Percentiles rank a stretch among this genome's conserved stretches.
Conservation (phyloP, 2,329 filamentous ascomycete genomes). For the Curvularia lunata region DNA sequence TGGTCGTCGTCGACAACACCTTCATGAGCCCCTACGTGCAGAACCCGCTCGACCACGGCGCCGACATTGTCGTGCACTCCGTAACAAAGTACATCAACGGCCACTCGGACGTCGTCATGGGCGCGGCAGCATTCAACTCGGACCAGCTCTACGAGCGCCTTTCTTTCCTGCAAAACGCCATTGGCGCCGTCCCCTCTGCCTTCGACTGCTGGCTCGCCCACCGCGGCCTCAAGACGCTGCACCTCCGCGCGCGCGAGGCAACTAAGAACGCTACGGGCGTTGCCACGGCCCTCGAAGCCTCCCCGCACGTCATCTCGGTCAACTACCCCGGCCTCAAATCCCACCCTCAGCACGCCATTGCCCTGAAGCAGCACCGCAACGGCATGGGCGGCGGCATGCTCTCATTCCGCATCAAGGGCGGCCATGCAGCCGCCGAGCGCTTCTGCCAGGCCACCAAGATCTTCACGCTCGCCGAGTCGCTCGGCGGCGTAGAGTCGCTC, state of each 20-base stretch:
- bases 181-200: conserved; percentile 89
- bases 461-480: conserved; percentile 90
- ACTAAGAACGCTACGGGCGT: conserved; percentile 80
- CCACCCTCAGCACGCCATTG: conserved; percentile 85
- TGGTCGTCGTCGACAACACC: conserved; percentile 99
- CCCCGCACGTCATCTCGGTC: conserved; percentile 82
- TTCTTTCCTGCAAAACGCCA: conserved; percentile 94
- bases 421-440: conserved; percentile 80
- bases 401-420: conserved; percentile 90
- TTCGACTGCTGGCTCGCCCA: conserved; percentile 99
- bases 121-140: conserved; percentile 92
- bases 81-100: conserved; percentile 99
- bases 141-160: conserved; percentile 77
- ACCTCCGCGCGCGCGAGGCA: conserved; percentile 87
- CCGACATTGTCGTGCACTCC: conserved; percentile 94
- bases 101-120: conserved; percentile 96
- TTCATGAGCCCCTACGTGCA: conserved; percentile 97
- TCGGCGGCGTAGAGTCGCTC: conserved; percentile 91
- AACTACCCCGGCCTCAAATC: conserved; percentile 94
- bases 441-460: conserved; percentile 91
- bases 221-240: conserved; percentile 93
- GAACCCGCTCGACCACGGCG: conserved; percentile 92
- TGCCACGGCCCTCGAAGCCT: conserved; percentile 77
- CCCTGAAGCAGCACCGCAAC: conserved; percentile 87
- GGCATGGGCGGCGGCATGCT: conserved; percentile 98